phyloP scores from a whole-genome alignment of 2,329 filamentous ascomycete genomes.

The Fusarium tricinctum region DNA sequence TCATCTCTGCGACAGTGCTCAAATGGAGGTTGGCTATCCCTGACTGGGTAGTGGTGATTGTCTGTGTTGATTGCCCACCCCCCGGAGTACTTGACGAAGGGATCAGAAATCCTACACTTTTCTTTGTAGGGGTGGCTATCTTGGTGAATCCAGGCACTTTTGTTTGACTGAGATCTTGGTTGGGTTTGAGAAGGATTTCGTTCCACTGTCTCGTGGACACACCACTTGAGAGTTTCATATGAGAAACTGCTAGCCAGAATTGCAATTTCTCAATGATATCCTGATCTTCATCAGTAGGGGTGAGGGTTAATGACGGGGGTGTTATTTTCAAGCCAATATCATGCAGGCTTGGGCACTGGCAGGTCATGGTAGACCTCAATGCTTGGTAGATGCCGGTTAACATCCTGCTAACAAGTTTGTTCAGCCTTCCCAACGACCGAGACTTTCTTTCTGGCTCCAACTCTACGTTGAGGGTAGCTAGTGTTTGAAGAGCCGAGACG shows the following conservation, averaged over 20 bases:
- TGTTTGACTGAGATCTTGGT: no score
- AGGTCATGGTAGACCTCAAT: fast-evolving
- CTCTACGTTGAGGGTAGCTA: background rate
- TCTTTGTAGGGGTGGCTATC: no score
- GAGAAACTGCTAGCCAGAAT: background rate
- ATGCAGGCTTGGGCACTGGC: background rate
- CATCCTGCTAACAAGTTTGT: background rate
- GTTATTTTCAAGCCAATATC: background rate
- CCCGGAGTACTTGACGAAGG: no score
- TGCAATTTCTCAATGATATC: conserved; percentile 1
- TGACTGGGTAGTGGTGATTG: no score
- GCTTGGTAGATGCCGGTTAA: background rate
- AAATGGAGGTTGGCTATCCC: no score
- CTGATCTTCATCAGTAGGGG: background rate
- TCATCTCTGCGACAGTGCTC: no score
- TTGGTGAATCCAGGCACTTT: no score
- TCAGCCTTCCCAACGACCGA: background rate
- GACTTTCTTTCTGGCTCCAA: background rate
- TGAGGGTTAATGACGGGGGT: fast-evolving
- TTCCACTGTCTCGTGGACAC: conserved; percentile 1
- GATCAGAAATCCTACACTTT: no score
- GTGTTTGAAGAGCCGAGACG: background rate
- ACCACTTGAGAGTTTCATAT: fast-evolving
- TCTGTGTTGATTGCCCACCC: no score
- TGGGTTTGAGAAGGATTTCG: background rate